Evolutionary conservation across 2,329 filamentous ascomycete species (phyloP), one percentile per base, ranked within the genome.

Genomic region (Phialophora verrucosa): DNA sequence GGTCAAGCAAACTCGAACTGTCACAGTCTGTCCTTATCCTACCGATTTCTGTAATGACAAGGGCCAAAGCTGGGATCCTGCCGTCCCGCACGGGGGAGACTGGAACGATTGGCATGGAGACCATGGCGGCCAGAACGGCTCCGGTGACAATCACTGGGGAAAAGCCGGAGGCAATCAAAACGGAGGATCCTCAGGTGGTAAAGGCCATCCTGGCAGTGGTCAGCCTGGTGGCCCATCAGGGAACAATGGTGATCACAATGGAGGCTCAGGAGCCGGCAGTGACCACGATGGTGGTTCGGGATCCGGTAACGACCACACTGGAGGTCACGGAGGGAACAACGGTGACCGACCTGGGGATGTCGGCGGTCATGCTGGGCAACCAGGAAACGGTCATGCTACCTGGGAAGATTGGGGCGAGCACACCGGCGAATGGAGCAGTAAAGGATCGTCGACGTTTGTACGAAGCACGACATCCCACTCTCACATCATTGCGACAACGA

Each of bases 1-100:
- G 23, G 61, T 63, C 23, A 63, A 49, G 20, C 25, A 38, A 25
- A 63, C 61, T 42, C 61, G 61, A 29, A 63, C 61, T 6, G 23
- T 57, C 29, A 50, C 54, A 12, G 53, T 63, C 25, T 63, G 61
- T 20, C 53, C 61, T 6, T 38, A 53, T 12, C 58, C 58, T 53
- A 61, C 58, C 29, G 58, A 49, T 17, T 29, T 53, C 31, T 61
- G 58, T 42, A 23, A 51, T 5, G 47, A 53, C 42, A 35, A 50
- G 3, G 49, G 31, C 50, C 29, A 53, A 59, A 47, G 25, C n/a
- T 59, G 57, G 57, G 57, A 50, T 32, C 57, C 57, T 12, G 31
- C 17, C 17, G 3, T n/a, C 42, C 27, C 42, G 20, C 25, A 42
- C 47, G 57, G 8, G 12, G 27, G 23, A 10, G 12, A 50, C 11